phyloP scores from a whole-genome alignment of 805 yeast genomes.

The Myxozyma neotropica region DNA sequence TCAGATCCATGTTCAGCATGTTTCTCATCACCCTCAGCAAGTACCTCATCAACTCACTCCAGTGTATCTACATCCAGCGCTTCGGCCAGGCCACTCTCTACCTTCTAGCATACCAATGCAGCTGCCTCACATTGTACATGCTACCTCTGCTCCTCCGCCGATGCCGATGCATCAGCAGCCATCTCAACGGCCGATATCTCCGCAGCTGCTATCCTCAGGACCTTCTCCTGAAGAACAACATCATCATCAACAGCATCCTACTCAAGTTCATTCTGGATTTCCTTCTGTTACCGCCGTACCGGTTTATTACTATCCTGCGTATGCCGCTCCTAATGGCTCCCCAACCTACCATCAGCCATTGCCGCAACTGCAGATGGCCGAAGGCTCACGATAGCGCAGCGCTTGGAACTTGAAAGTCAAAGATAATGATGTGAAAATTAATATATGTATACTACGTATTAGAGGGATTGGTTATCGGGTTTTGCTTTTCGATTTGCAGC shows the following conservation, averaged over 20 bases:
- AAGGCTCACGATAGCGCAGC: background rate
- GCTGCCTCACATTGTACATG: background rate
- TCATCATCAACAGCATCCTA: background rate
- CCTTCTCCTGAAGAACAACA: background rate
- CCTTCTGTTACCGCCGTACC: background rate
- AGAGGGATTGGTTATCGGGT: too few species aligned
- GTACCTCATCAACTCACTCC: background rate
- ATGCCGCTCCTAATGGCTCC: background rate
- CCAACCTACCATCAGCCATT: background rate
- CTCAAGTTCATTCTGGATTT: background rate
- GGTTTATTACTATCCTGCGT: conserved; percentile 1
- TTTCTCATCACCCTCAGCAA: background rate
- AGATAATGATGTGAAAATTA: too few species aligned
- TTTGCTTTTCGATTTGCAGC: background rate
- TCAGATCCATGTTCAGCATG: background rate
- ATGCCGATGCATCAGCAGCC: conserved; percentile 1
- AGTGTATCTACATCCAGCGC: background rate
- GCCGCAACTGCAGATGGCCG: background rate
- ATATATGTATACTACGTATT: background rate
- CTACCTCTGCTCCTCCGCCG: background rate
- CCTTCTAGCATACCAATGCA: conserved; percentile 2
- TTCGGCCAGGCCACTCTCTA: background rate
- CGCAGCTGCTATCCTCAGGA: background rate
- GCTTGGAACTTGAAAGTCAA: too few species aligned
- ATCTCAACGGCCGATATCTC: background rate